phyloP scores from a whole-genome alignment of 306 rosid species.

The Ochetophila trinervis region DNA sequence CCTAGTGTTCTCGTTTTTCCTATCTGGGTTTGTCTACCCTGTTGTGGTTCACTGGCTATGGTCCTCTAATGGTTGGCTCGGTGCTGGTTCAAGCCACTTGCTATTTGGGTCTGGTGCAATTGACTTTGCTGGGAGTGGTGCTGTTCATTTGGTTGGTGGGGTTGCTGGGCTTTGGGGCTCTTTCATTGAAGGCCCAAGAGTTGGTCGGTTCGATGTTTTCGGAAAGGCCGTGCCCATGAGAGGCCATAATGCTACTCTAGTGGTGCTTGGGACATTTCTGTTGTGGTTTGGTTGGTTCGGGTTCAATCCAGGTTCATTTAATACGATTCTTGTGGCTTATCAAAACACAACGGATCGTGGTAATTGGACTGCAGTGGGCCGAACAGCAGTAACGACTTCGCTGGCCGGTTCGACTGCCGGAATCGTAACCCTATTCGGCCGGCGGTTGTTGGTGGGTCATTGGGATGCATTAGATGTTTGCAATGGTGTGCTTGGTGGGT shows the following conservation, averaged over 20 bases:
- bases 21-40: conserved; percentile 72
- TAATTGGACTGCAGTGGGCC: conserved; percentile 57
- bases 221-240: conserved; percentile 45
- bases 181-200: conserved; percentile 61
- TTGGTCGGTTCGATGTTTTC: conserved; percentile 54
- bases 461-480: conserved; percentile 71
- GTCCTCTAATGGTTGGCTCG: conserved; percentile 72
- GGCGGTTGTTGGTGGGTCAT: conserved; percentile 52
- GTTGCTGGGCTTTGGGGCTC: conserved; percentile 77
- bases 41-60: conserved; percentile 76
- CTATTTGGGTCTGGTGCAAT: conserved; percentile 64
- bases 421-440: conserved; percentile 50
- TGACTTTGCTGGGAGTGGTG: conserved; percentile 82
- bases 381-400: conserved; percentile 51
- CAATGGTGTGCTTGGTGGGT: conserved; percentile 74
- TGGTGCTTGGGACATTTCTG: conserved; percentile 64
- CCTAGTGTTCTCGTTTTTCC: conserved; percentile 60
- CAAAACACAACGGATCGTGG: conserved; percentile 33
- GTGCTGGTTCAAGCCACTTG: conserved; percentile 36
- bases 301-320: conserved; percentile 63
- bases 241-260: conserved; percentile 65
- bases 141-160: conserved; percentile 76
- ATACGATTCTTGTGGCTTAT: conserved; percentile 46
- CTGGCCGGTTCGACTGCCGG: conserved; percentile 57
- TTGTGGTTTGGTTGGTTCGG: conserved; percentile 87